A percentile compares a stretch with the other conserved stretches of the same genome.
These are phyloP conservation scores for Pleurotus ostreatus DNA, from an alignment of 768 basidiomycete species.

Conservation along the genomic window DNA sequence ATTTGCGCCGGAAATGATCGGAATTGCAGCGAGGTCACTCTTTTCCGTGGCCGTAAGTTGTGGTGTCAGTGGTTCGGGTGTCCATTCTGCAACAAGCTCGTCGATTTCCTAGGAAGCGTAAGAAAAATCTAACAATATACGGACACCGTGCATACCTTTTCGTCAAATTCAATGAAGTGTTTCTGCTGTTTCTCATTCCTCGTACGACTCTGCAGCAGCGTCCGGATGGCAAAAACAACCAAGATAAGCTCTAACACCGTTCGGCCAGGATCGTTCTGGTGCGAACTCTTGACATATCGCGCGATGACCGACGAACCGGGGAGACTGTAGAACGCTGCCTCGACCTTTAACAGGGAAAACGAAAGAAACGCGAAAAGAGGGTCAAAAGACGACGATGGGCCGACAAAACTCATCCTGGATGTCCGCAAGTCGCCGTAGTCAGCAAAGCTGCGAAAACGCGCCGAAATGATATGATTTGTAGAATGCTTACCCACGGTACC, in stretches of 20 bases:
- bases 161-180: conserved; percentile 87
- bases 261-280: conserved; percentile 93
- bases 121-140: not conserved
- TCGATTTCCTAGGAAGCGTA: conserved; percentile 74
- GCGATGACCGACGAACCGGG: conserved; percentile 82
- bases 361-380: conserved; percentile 65
- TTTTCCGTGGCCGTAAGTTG: conserved; percentile 58
- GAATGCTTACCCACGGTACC: too few relatives aligned
- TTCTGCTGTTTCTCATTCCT: conserved; percentile 79
- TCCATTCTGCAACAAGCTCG: conserved; percentile 95
- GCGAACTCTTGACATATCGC: conserved; percentile 91
- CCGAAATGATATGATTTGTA: too few relatives aligned
- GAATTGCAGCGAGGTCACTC: conserved; percentile 68
- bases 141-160: conserved; percentile 59
- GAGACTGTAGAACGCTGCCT: conserved; percentile 66
- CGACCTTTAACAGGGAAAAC: conserved; percentile 51
- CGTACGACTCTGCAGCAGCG: conserved; percentile 86
- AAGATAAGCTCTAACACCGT: conserved; percentile 88
- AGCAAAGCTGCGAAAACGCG: not conserved
- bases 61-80: conserved; percentile 75
- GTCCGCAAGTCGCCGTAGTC: not conserved
- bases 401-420: not conserved
- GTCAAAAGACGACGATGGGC: conserved; percentile 30
- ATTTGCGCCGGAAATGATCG: conserved; percentile 74
- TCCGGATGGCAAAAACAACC: conserved; percentile 82